Evolutionary conservation across 306 rosid genomes (phyloP).

Genomic region (Macrotyloma uniflorum): DNA sequence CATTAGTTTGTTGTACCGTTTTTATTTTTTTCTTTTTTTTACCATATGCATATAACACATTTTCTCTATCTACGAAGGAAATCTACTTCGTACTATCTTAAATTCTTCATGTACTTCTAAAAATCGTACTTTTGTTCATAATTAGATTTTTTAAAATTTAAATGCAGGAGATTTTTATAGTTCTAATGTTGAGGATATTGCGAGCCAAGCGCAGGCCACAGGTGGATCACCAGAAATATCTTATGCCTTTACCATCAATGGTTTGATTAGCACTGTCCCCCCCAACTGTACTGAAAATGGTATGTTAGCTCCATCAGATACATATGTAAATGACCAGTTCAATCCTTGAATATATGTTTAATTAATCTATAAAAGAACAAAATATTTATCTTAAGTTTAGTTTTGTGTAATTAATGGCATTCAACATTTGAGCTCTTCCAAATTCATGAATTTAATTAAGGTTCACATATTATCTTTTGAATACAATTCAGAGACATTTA

Average conservation of each 20-base stretch:
- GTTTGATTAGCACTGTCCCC: constrained; percentile 54
- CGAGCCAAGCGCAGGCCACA: constrained; percentile 7
- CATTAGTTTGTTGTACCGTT: neutral
- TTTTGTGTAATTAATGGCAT: too few species aligned
- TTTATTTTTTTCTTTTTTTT: neutral
- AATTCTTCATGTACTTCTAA: neutral
- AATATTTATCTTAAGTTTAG: too few species aligned
- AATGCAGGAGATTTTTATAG: constrained; percentile 65
- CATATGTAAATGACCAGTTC: too few species aligned
- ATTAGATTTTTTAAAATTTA: neutral
- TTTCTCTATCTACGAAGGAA: neutral
- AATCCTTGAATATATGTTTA: too few species aligned
- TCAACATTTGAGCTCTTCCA: too few species aligned
- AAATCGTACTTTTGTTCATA: neutral
- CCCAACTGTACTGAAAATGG: constrained; percentile 45
- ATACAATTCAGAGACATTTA: constrained; percentile 21
- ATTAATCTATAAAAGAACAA: too few species aligned
- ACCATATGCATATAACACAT: neutral
- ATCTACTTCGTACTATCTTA: neutral
- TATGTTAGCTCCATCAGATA: too few species aligned
- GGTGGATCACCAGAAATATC: constrained; percentile 40
- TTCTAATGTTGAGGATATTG: constrained; percentile 44
- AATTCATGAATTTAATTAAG: neutral
- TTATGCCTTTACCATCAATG: constrained; percentile 59
- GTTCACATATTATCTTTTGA: neutral